Evolutionary conservation across 2,329 filamentous ascomycete genomes (phyloP).

Genomic region (Trichoderma harzianum): DNA sequence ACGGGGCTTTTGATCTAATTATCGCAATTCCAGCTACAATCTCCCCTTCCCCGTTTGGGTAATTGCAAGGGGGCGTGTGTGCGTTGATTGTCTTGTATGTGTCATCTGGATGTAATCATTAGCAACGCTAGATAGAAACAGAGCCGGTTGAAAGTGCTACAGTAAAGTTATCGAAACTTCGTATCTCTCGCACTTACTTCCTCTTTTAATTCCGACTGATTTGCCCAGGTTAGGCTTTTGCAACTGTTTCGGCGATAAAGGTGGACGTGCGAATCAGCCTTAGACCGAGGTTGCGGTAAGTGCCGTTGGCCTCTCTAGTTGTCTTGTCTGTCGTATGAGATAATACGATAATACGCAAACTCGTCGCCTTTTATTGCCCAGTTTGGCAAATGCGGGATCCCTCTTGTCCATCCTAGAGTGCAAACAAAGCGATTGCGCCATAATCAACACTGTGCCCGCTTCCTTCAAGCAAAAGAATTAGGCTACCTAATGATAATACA

Average conservation of each 20-base stretch:
- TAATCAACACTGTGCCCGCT: background rate
- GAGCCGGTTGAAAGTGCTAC: background rate
- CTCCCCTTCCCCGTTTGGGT: background rate
- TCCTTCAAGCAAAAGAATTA: background rate
- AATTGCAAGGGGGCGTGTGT: background rate
- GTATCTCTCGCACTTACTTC: background rate
- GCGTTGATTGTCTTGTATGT: background rate
- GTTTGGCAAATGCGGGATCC: slow-evolving; percentile 3
- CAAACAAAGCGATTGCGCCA: background rate
- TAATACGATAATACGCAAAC: background rate
- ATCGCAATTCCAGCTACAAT: background rate
- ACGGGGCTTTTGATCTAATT: background rate
- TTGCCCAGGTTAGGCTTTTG: background rate
- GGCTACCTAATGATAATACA: background rate
- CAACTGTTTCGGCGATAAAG: background rate
- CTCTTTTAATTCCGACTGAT: background rate
- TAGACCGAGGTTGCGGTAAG: background rate
- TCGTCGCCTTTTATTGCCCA: background rate
- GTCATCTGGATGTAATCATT: background rate
- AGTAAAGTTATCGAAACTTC: background rate
- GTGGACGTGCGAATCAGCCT: background rate
- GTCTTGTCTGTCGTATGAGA: background rate
- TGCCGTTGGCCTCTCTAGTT: background rate
- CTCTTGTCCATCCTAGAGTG: background rate
- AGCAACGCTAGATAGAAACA: background rate